phyloP scores from a whole-genome alignment of 2,329 filamentous ascomycete genomes.

The Chrysoporthe deuterocubensis region DNA sequence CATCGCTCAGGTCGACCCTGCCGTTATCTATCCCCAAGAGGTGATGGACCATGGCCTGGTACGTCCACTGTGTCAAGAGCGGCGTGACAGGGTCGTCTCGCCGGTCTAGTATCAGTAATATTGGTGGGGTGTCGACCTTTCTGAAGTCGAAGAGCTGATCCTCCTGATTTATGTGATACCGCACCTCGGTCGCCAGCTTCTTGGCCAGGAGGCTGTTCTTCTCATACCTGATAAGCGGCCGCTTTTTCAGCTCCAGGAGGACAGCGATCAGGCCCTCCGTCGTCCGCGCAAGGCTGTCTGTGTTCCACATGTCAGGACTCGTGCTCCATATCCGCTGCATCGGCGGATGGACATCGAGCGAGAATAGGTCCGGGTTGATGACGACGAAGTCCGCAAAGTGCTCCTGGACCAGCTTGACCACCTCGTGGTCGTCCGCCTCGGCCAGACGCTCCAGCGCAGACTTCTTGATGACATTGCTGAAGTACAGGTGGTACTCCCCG shows the following conservation, averaged over 20 bases:
- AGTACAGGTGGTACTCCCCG: conserved; percentile 95
- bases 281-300: conserved; percentile 82
- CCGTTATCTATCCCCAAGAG: conserved; percentile 92
- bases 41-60: conserved; percentile 99
- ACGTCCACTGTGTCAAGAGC: conserved; percentile 95
- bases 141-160: conserved; percentile 96
- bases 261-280: conserved; percentile 86
- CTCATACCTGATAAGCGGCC: conserved; percentile 89
- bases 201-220: conserved; percentile 89
- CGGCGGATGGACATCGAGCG: conserved; percentile 73
- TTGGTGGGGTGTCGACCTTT: conserved; percentile 90
- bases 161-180: conserved; percentile 93
- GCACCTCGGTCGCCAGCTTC: conserved; percentile 90
- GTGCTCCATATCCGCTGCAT: conserved; percentile 79
- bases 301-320: conserved; percentile 86
- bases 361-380: conserved; percentile 92
- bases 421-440: conserved; percentile 96
- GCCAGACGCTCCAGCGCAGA: conserved; percentile 91
- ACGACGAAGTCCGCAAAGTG: conserved; percentile 96
- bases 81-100: conserved; percentile 95
- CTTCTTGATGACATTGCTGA: conserved; percentile 97
- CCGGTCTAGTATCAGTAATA: conserved; percentile 86
- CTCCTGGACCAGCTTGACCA: conserved; percentile 91
- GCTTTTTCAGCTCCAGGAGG: conserved; percentile 91
- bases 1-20: conserved; percentile 83